phyloP scores from a whole-genome alignment of 768 basidiomycete genomes.

The Lactifluus pinguis region DNA sequence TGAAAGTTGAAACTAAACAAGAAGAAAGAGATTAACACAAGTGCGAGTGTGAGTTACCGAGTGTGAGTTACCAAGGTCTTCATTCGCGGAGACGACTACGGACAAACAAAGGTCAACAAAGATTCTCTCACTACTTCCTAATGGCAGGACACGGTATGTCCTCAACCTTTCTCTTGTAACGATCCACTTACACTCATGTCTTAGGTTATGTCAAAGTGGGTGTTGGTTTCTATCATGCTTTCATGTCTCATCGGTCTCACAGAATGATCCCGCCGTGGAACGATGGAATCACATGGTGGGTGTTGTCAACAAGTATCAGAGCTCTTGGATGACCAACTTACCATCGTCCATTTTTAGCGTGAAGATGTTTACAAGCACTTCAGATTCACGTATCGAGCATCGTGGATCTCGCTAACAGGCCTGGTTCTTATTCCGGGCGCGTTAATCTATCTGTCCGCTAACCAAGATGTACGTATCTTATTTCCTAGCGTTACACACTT shows the following conservation, averaged over 20 bases:
- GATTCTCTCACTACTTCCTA: conserved; percentile 21
- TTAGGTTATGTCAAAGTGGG: conserved; percentile 53
- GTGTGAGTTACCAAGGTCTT: not conserved
- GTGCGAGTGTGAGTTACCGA: too few relatives aligned
- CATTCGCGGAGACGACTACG: conserved; percentile 4
- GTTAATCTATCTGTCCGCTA: conserved; percentile 36
- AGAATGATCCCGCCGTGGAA: conserved; percentile 45
- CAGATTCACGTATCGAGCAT: conserved; percentile 63
- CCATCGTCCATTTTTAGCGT: conserved; percentile 38
- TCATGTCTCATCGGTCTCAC: conserved; percentile 9
- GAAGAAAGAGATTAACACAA: conserved; percentile 19
- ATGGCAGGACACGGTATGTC: conserved; percentile 63
- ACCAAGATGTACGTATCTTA: conserved; percentile 31
- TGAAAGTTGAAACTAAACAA: not conserved
- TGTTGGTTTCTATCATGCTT: not conserved
- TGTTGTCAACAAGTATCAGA: not conserved
- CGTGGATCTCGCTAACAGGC: conserved; percentile 52
- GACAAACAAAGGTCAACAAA: conserved; percentile 22
- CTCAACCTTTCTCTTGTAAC: not conserved
- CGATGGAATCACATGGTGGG: conserved; percentile 55
- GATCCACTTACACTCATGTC: not conserved
- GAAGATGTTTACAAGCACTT: conserved; percentile 81
- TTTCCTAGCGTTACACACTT: not conserved
- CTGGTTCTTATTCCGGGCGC: conserved; percentile 56
- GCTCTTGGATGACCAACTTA: not conserved